Evolutionary conservation across 108 stramenopile species (phyloP), one percentile per base, ranked within the genome.

Genomic region (Cyclotella atomus): DNA sequence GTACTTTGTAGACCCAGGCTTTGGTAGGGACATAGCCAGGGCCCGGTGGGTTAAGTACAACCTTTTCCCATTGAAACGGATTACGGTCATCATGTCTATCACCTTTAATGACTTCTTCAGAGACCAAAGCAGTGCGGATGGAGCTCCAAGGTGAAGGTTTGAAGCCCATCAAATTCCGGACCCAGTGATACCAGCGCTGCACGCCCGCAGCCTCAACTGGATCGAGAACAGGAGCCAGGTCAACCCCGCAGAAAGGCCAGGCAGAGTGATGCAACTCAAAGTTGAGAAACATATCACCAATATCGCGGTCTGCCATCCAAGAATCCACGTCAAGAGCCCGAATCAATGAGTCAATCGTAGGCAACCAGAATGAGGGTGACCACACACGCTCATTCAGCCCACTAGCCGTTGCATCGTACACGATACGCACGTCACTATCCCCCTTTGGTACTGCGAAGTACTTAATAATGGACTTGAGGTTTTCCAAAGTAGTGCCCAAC

Each of bases 271-370:
- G 53, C 19, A 79, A 32, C 0, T 44, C 17, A 55, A 76, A 81
- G 20, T 81, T 81, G 3, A 73, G 32, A 30, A 82, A 82, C 81
- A 77, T 76, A 17, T 82, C 81, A 0, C 65, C 82, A 2, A 77
- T 50, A 45, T 83, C 76, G 0, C 62, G 60, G 27, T 82, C 81
- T 15, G 35, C 43, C 44, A 61, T 55, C 38, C 36, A 66, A 0
- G 81, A 59, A 2, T 44, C 28, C 1, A 16, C 28, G 19, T 69
- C 68, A 15, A 78, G 34, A 27, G 57, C 53, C 0, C 70, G 70
- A 0, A 72, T 17, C 6, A 77, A 5, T 0, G 81, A 72, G 6
- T 54, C 68, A 0, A 72, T 20, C 0, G 79, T 77, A 14, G 75
- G 84, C 9, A 82, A 49, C 54, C 38, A 59, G 50, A 84, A 84